phyloP scores from a whole-genome alignment of 345 rosid genomes.

The Pistacia vera region DNA sequence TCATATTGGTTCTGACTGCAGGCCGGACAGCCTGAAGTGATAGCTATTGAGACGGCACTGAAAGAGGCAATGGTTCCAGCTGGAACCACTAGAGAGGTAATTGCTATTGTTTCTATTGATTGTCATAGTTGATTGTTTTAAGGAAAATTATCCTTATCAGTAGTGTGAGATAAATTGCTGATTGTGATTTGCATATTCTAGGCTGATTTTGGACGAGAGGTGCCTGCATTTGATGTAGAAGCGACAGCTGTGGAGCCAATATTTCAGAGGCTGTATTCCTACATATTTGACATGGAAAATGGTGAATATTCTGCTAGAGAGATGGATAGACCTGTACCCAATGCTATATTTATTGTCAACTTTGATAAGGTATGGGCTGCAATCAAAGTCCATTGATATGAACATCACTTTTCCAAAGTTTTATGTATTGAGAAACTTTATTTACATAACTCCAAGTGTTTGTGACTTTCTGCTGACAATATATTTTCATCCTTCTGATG shows the following conservation, averaged over 20 bases:
- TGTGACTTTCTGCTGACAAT: background rate
- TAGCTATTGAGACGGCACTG: slow-evolving; percentile 85
- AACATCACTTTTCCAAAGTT: background rate
- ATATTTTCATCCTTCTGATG: background rate
- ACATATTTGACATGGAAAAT: slow-evolving; percentile 71
- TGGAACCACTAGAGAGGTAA: slow-evolving; percentile 90
- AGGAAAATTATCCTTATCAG: background rate
- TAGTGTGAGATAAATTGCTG: background rate
- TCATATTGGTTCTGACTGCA: slow-evolving; percentile 25
- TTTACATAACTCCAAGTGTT: background rate
- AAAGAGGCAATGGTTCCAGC: slow-evolving; percentile 86
- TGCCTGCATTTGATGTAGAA: slow-evolving; percentile 92
- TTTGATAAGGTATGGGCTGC: slow-evolving; percentile 82
- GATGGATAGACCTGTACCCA: slow-evolving; percentile 78
- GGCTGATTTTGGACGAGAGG: slow-evolving; percentile 91
- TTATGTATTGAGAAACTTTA: background rate
- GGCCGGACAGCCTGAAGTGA: slow-evolving; percentile 90
- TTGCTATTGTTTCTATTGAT: slow-evolving; percentile 14
- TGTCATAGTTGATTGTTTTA: slow-evolving; percentile 3
- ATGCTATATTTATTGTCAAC: slow-evolving; percentile 84
- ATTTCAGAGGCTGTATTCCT: slow-evolving; percentile 76
- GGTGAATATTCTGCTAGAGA: slow-evolving; percentile 51
- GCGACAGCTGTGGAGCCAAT: slow-evolving; percentile 77
- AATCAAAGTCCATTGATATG: background rate
- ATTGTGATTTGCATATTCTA: slow-evolving; percentile 25